Evolutionary conservation across 495 filamentous ascomycete genomes (phyloP), one percentile per base, ranked within the genome.

Genomic region (Amorphotheca resinae): DNA sequence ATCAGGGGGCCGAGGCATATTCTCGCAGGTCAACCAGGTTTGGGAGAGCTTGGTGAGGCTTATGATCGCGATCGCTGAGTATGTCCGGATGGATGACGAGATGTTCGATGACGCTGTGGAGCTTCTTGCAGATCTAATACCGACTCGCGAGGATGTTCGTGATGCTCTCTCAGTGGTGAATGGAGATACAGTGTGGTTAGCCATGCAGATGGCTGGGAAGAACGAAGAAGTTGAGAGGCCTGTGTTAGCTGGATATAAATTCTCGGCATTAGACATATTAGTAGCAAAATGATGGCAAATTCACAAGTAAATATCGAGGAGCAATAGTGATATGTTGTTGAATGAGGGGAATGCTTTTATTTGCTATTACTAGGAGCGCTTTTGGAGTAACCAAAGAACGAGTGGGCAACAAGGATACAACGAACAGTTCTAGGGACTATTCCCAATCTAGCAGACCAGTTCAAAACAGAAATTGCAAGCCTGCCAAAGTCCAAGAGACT

Each of bases 101-200:
- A 65, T 79, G 51, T 78, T 85, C 54, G 82, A 87, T 57, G 74
- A 84, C 34, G 65, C 80, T 2, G 59, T 84, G 38, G 68, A 69
- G 33, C 54, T 82, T 45, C 57, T 86, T 22, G 69, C 59, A 8
- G 59, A 64, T 37, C 41, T 79, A 39, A 39, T 63, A n/a, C 57
- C 54, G 21, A 59, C 67, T 40, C 59, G 62, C 36, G 36, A 43
- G n/a, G 67, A 74, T 46, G 57, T 82, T 9, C 62, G 61, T 36
- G 55, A 56, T 26, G 74, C 72, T 11, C 48, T 87, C 22, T 73
- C 78, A 52, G 55, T 54, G 4, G 56, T 73, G 28, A 84, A 87
- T 58, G 63, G 72, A 6, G 82, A 88, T 63, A 77, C 77, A 2
- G 74, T 87, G 11, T 88, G 84, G 84, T 57, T 86, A 42, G 52